Evolutionary conservation across 2,329 filamentous ascomycete species (phyloP).

Genomic region (Aspergillus caelatus): DNA sequence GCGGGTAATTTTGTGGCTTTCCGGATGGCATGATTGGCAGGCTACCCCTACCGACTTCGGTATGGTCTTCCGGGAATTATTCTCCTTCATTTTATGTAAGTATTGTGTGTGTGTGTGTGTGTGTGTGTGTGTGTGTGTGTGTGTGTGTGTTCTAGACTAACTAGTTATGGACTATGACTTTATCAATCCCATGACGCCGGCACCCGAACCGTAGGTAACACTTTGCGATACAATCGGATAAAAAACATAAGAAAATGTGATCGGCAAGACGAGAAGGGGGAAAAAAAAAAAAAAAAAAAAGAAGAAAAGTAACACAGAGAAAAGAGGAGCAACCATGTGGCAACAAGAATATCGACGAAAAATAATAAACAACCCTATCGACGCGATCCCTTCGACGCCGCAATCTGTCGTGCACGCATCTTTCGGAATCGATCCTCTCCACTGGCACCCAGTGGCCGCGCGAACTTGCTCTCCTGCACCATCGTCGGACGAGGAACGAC

Average conservation of each 20-base stretch:
- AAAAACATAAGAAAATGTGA: not conserved
- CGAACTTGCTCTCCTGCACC: slow-evolving; percentile 48
- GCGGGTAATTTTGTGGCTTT: not conserved
- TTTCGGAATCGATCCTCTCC: slow-evolving; percentile 53
- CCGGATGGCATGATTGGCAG: slow-evolving; percentile 6
- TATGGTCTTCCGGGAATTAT: not conserved
- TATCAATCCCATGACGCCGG: not conserved
- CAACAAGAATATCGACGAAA: slow-evolving; percentile 2
- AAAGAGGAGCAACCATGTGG: not conserved
- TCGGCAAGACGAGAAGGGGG: not conserved
- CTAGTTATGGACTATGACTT: not conserved
- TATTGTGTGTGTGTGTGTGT: not conserved
- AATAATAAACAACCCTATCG: slow-evolving; percentile 28
- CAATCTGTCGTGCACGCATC: slow-evolving; percentile 53
- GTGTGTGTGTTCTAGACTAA: not conserved
- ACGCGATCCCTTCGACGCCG: slow-evolving; percentile 43
- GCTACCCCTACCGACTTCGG: not conserved
- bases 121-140: not conserved
- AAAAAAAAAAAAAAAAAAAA: not conserved
- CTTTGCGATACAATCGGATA: not conserved
- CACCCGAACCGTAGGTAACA: not conserved
- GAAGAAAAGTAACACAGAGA: not conserved
- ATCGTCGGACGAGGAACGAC: slow-evolving; percentile 64
- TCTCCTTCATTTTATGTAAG: not conserved
- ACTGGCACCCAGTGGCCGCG: slow-evolving; percentile 49